These are phyloP conservation scores for Laetiporus sulphureus DNA, from an alignment of 1,284 basidiomycete genomes.

Conservation along the genomic window DNA sequence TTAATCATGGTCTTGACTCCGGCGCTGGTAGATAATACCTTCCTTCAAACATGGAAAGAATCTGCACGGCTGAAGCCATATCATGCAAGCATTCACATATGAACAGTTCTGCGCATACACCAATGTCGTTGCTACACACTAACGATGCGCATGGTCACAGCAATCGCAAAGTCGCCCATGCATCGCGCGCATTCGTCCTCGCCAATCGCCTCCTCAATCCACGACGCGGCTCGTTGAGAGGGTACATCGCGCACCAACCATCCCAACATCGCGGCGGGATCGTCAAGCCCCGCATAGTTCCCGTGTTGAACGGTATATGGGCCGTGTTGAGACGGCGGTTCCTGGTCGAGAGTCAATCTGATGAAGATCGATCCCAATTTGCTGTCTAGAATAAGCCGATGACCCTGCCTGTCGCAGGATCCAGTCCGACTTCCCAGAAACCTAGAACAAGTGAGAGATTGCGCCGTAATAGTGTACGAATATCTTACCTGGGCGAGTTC, in stretches of 20 bases:
- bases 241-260: slow-evolving; percentile 6
- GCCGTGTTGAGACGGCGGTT: slow-evolving; percentile 25
- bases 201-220: too few relatives aligned
- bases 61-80: too few relatives aligned
- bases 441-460: slow-evolving; percentile 32
- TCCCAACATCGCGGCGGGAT: slow-evolving; percentile 10
- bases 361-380: slow-evolving; percentile 22
- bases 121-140: too few relatives aligned
- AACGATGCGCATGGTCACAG: too few relatives aligned
- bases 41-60: too few relatives aligned
- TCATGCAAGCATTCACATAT: too few relatives aligned
- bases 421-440: slow-evolving; percentile 85
- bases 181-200: too few relatives aligned
- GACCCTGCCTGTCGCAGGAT: slow-evolving; percentile 64
- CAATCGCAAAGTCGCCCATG: too few relatives aligned
- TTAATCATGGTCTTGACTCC: too few relatives aligned
- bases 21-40: too few relatives aligned
- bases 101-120: too few relatives aligned
- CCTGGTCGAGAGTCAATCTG: slow-evolving; percentile 24
- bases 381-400: slow-evolving; percentile 64
- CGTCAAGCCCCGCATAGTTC: slow-evolving; percentile 20
- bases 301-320: slow-evolving; percentile 38
- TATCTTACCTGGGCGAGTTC: slow-evolving; percentile 77
- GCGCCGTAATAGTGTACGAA: slow-evolving; percentile 1
- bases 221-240: too few relatives aligned